These are phyloP conservation scores for Calonectria leucothoes DNA, from an alignment of 2,329 filamentous ascomycete genomes.

Conservation along the genomic window DNA sequence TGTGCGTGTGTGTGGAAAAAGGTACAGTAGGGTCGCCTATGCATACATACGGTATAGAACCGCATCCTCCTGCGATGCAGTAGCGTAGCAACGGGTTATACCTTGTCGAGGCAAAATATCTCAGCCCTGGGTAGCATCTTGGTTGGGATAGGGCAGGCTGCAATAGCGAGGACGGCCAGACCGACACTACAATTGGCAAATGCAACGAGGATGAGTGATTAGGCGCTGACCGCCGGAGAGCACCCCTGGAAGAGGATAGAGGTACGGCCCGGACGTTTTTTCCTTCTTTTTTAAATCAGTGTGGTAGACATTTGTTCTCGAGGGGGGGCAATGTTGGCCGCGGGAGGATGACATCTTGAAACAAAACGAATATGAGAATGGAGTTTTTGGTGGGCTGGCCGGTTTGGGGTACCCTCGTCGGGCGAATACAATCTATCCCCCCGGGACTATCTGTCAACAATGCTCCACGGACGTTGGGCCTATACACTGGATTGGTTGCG, in stretches of 20 bases:
- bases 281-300: background rate
- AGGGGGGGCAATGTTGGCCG: background rate
- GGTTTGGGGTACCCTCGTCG: constrained; percentile 2
- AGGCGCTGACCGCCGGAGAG: background rate
- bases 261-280: background rate
- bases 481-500: background rate
- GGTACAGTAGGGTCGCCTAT: background rate
- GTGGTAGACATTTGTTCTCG: background rate
- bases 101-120: constrained; percentile 1
- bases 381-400: constrained; percentile 14
- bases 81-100: constrained; percentile 3
- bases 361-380: constrained; percentile 17
- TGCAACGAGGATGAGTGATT: background rate
- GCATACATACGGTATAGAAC: background rate
- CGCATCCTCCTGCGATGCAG: background rate
- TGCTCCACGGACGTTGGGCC: background rate
- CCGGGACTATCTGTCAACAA: background rate
- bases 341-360: constrained; percentile 15
- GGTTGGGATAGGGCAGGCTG: background rate
- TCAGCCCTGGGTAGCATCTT: constrained; percentile 2
- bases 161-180: background rate
- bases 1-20: background rate
- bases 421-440: background rate
- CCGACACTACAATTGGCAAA: background rate
- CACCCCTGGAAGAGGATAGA: background rate